phyloP scores from a whole-genome alignment of 2,329 filamentous ascomycete genomes.

The Orbilia ellipsospora region DNA sequence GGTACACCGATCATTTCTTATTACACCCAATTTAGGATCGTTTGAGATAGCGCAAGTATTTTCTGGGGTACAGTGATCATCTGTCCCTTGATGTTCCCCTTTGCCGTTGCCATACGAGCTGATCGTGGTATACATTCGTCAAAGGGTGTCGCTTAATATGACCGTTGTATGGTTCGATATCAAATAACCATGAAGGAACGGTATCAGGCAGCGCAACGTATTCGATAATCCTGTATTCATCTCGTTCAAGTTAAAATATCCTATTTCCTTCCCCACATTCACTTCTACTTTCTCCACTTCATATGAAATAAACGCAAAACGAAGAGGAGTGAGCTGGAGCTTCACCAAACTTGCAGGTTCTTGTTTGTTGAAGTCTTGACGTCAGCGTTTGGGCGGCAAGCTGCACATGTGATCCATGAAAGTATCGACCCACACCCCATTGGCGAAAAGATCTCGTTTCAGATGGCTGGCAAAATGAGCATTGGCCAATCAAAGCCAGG shows the following conservation, averaged over 20 bases:
- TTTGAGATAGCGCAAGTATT: conserved; percentile 5
- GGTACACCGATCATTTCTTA: conserved; percentile 2
- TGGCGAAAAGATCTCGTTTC: conserved; percentile 8
- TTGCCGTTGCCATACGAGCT: conserved; percentile 12
- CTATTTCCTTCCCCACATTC: conserved; percentile 8
- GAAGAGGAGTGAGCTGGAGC: neutral
- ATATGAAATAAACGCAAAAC: neutral
- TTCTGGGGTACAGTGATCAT: conserved; percentile 12
- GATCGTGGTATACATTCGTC: neutral
- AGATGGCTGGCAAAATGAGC: conserved; percentile 1
- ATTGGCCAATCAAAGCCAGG: conserved; percentile 13
- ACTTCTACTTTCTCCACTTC: neutral
- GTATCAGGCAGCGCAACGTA: too few relatives aligned
- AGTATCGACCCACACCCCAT: neutral
- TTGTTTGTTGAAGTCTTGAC: conserved; percentile 4
- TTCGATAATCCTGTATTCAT: conserved; percentile 4
- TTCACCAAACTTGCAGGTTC: neutral
- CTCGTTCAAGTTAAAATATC: neutral
- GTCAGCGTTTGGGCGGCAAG: conserved; percentile 18
- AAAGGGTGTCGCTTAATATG: conserved; percentile 16
- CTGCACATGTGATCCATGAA: conserved; percentile 17
- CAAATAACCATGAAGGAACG: too few relatives aligned
- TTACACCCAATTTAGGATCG: conserved; percentile 1
- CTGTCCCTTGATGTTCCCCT: neutral
- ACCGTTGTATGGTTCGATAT: conserved; percentile 8